These are phyloP conservation scores for Limnanthes douglasii DNA, from an alignment of 345 rosid species.

Conservation along the genomic window DNA sequence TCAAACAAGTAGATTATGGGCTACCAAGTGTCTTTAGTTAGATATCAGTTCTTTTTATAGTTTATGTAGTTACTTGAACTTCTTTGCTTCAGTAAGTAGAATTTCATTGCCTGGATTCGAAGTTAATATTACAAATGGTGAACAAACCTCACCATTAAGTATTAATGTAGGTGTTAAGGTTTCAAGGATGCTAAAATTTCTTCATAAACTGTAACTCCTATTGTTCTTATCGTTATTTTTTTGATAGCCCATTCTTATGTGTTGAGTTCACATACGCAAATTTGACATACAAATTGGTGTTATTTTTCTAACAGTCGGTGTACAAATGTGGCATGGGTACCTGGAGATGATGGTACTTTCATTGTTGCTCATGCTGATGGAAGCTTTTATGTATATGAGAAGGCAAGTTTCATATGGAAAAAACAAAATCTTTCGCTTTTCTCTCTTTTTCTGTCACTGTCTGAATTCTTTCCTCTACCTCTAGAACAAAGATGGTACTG, in stretches of 20 bases:
- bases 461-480: slow-evolving; percentile 7
- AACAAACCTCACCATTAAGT: too few relatives aligned
- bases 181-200: too few relatives aligned
- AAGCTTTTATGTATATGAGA: slow-evolving; percentile 81
- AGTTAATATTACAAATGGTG: too few relatives aligned
- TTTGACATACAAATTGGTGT: slow-evolving; percentile 1
- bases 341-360: slow-evolving; percentile 91
- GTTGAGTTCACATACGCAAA: too few relatives aligned
- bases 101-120: too few relatives aligned
- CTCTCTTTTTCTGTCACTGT: slow-evolving; percentile 6
- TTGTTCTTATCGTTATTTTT: too few relatives aligned
- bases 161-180: too few relatives aligned
- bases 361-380: slow-evolving; percentile 98
- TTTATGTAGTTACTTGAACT: too few relatives aligned
- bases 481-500: slow-evolving; percentile 86
- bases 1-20: too few relatives aligned
- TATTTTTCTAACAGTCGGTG: slow-evolving; percentile 70
- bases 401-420: slow-evolving; percentile 47
- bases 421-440: slow-evolving; percentile 1
- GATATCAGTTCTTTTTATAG: too few relatives aligned
- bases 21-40: neutral
- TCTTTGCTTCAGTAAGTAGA: too few relatives aligned
- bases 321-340: slow-evolving; percentile 85
- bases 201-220: too few relatives aligned
- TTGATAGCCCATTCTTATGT: neutral